Conservation (phyloP, 345 rosid genomes). For the Gossypium longicalyx region DNA sequence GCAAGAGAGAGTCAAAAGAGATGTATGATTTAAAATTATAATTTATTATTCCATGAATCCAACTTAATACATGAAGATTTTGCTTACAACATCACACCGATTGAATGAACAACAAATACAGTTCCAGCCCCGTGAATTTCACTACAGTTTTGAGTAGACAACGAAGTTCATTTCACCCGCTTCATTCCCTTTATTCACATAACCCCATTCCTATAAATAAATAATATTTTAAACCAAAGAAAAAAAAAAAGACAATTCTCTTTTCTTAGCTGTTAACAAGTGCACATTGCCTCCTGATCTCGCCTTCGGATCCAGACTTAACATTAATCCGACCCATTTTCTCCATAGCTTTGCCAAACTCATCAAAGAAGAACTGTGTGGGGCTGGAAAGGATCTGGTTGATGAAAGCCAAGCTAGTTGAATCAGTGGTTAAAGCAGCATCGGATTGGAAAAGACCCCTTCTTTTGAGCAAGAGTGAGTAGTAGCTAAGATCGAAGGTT, state of each 20-base stretch:
- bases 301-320: constrained; percentile 61
- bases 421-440: constrained; percentile 55
- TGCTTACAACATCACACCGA: background rate
- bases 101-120: background rate
- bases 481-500: constrained; percentile 73
- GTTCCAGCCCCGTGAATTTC: background rate
- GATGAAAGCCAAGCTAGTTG: constrained; percentile 39
- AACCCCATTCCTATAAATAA: background rate
- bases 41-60: too few species aligned
- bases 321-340: constrained; percentile 67
- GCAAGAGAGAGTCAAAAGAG: too few species aligned
- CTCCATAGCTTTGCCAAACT: constrained; percentile 71
- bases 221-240: background rate
- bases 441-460: constrained; percentile 80
- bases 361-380: constrained; percentile 37
- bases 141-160: background rate
- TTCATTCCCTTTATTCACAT: background rate
- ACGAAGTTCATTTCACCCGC: background rate
- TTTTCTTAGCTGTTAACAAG: constrained; percentile 43
- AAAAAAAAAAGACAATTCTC: background rate
- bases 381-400: constrained; percentile 52
- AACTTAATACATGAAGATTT: background rate
- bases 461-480: constrained; percentile 44
- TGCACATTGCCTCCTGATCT: constrained; percentile 69
- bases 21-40: too few species aligned